Percentiles rank a stretch among this genome's conserved stretches.
phyloP scores from a whole-genome alignment of 495 filamentous ascomycete species.

The Echria macrotheca region DNA sequence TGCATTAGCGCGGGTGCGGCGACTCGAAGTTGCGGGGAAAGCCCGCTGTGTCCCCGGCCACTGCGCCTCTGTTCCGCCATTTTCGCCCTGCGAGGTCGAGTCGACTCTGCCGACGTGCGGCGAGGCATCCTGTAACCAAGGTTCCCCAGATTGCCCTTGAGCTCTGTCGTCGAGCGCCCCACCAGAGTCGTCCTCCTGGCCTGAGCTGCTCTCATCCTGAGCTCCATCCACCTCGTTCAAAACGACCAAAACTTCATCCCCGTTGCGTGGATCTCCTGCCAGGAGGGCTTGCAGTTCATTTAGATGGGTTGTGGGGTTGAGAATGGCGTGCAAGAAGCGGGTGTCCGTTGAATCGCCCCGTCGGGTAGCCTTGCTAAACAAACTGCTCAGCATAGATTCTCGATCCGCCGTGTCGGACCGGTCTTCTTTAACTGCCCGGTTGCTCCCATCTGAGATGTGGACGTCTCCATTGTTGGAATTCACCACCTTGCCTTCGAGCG shows the following conservation, averaged over 20 bases:
- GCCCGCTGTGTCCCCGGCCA: not conserved
- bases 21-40: not conserved
- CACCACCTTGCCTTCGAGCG: constrained; percentile 58
- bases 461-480: constrained; percentile 54
- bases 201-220: constrained; percentile 18
- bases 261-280: constrained; percentile 24
- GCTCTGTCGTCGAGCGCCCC: not conserved
- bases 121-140: not conserved
- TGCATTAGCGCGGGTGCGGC: constrained; percentile 17
- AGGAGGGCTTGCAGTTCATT: constrained; percentile 35
- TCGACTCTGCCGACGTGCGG: not conserved
- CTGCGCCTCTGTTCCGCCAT: no score
- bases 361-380: constrained; percentile 30
- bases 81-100: not conserved
- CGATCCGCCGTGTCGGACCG: constrained; percentile 35
- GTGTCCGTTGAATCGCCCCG: constrained; percentile 12
- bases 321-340: constrained; percentile 35
- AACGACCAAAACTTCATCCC: constrained; percentile 27
- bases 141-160: not conserved
- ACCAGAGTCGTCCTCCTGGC: constrained; percentile 17
- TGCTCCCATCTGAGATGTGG: constrained; percentile 49
- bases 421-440: constrained; percentile 35
- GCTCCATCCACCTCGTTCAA: constrained; percentile 16
- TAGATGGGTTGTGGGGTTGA: constrained; percentile 36
- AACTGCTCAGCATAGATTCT: constrained; percentile 35